Conservation (phyloP, 768 basidiomycete genomes). For the Suillus plorans region DNA sequence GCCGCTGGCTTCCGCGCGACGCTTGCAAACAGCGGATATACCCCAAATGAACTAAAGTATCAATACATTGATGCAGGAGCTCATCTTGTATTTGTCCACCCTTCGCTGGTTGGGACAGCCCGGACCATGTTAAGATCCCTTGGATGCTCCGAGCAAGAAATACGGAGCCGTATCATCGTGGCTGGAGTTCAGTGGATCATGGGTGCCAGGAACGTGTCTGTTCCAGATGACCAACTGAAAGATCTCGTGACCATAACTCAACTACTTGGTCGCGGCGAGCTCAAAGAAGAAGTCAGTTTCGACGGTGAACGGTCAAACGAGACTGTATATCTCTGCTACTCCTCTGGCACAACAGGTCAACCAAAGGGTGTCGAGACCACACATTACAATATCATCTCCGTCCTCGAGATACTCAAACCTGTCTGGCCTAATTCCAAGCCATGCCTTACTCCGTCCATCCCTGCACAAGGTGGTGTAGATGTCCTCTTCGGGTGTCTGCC, state of each 20-base stretch:
- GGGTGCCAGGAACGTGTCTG: constrained; percentile 6
- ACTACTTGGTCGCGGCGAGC: constrained; percentile 46
- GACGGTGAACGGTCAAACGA: constrained; percentile 52
- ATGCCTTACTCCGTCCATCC: constrained; percentile 20
- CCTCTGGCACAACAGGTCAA: constrained; percentile 71
- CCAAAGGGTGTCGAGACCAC: constrained; percentile 76
- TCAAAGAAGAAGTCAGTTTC: constrained; percentile 55
- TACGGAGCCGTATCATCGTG: constrained; percentile 55
- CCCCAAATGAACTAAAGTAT: constrained; percentile 62
- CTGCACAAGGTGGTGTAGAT: constrained; percentile 32
- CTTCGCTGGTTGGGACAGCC: constrained; percentile 56
- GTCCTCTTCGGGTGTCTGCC: constrained; percentile 65
- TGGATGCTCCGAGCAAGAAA: constrained; percentile 47
- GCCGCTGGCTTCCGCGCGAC: constrained; percentile 71
- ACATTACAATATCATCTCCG: constrained; percentile 64
- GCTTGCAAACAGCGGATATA: constrained; percentile 74
- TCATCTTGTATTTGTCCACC: constrained; percentile 60
- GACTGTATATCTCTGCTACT: constrained; percentile 66
- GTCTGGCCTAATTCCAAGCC: constrained; percentile 42
- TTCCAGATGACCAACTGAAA: constrained; percentile 30
- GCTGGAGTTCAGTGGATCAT: constrained; percentile 49
- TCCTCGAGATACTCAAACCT: constrained; percentile 49
- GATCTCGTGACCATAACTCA: constrained; percentile 35
- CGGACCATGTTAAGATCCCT: constrained; percentile 54
- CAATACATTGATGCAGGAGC: constrained; percentile 74